These are phyloP conservation scores for Neobulgaria alba DNA, from an alignment of 2,329 filamentous ascomycete genomes.

Conservation along the genomic window DNA sequence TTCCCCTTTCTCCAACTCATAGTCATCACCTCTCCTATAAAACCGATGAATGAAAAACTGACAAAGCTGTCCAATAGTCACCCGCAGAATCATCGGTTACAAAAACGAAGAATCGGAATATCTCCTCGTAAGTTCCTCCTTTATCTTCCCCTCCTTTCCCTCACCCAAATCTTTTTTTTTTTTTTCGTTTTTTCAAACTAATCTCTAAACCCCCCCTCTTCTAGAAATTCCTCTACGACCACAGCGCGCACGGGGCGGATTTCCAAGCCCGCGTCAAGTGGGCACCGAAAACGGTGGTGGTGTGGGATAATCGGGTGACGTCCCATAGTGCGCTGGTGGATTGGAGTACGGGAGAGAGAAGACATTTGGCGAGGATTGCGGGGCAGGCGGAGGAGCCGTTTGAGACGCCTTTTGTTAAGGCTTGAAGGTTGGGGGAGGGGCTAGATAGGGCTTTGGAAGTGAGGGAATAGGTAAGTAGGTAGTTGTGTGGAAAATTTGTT, in stretches of 20 bases:
- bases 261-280: constrained; percentile 70
- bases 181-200: no score
- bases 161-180: no score
- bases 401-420: constrained; percentile 13
- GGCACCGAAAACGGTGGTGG: constrained; percentile 70
- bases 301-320: constrained; percentile 80
- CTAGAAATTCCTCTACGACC: constrained; percentile 69
- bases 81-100: constrained; percentile 68
- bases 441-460: no score
- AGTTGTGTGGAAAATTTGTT: no score
- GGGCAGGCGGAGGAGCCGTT: constrained; percentile 11
- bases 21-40: no score
- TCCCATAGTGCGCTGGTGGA: constrained; percentile 73
- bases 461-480: no score
- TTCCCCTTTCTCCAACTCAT: no score
- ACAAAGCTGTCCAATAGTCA: constrained; percentile 50
- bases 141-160: not conserved
- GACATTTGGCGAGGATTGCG: constrained; percentile 29
- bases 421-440: no score
- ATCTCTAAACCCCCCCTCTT: no score
- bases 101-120: constrained; percentile 83
- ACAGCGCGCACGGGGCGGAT: constrained; percentile 63
- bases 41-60: constrained; percentile 41
- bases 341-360: constrained; percentile 69
- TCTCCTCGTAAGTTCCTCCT: constrained; percentile 38